Conservation (phyloP, 768 basidiomycete species). For the Tulasnella sp. region DNA sequence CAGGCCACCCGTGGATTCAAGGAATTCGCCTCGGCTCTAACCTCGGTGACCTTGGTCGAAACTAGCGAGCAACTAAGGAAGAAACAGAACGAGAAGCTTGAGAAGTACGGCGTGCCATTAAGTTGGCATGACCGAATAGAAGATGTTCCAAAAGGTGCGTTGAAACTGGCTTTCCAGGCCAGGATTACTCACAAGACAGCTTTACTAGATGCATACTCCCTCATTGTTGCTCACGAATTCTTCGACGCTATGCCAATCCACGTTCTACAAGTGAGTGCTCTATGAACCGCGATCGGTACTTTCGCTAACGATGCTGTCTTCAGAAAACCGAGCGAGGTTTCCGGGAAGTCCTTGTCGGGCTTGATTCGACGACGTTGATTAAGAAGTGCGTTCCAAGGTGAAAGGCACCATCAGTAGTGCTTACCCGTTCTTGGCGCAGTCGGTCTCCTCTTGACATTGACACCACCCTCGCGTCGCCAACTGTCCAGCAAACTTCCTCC, state of each 20-base stretch:
- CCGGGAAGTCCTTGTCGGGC: conserved; percentile 75
- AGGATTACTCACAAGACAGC: background rate
- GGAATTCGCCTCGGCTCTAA: conserved; percentile 37
- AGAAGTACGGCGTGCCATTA: conserved; percentile 42
- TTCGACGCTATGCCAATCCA: conserved; percentile 96
- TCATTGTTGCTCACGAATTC: conserved; percentile 93
- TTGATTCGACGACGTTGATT: conserved; percentile 33
- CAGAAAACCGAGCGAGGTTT: conserved; percentile 78
- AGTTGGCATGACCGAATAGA: conserved; percentile 73
- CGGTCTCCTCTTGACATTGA: conserved; percentile 6
- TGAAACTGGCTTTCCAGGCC: background rate
- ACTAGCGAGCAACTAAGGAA: conserved; percentile 64
- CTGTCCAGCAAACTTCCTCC: background rate
- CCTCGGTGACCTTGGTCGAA: conserved; percentile 73
- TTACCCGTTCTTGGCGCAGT: background rate
- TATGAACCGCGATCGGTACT: background rate
- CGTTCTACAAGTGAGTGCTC: conserved; percentile 64
- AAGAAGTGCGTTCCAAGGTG: conserved; percentile 42
- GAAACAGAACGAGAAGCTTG: conserved; percentile 57
- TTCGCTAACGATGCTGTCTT: background rate
- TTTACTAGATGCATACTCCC: conserved; percentile 54
- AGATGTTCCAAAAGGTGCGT: conserved; percentile 51
- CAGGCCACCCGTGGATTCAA: conserved; percentile 41
- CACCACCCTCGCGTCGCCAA: background rate
- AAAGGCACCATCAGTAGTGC: conserved; percentile 34